phyloP scores from a whole-genome alignment of 2,329 filamentous ascomycete species.

The Monilinia vaccinii-corymbosi region DNA sequence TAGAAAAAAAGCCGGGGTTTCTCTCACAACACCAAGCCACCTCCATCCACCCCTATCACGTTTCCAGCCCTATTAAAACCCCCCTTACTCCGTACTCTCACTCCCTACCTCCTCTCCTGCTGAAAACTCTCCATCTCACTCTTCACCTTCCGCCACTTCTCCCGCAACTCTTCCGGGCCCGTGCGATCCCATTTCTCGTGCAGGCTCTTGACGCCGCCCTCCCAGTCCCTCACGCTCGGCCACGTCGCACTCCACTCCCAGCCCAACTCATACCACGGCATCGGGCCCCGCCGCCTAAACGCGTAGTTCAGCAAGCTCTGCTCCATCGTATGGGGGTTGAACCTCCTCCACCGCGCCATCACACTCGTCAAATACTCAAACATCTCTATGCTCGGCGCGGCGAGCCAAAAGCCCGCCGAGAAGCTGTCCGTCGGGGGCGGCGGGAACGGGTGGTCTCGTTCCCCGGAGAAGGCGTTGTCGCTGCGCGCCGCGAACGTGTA shows the following conservation, averaged over 20 bases:
- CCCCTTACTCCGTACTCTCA: background rate
- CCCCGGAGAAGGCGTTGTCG: constrained; percentile 30
- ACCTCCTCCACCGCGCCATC: constrained; percentile 30
- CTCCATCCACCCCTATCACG: no score
- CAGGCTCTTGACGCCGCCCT: constrained; percentile 29
- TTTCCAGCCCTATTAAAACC: no score
- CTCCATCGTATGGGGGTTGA: constrained; percentile 33
- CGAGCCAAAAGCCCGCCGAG: constrained; percentile 25
- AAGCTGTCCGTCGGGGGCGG: constrained; percentile 25
- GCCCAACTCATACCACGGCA: constrained; percentile 35
- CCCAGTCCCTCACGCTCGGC: constrained; percentile 29
- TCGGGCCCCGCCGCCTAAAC: constrained; percentile 32
- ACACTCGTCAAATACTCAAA: constrained; percentile 32
- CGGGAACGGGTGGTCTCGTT: constrained; percentile 31
- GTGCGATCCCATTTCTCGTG: constrained; percentile 33
- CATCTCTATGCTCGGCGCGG: constrained; percentile 32
- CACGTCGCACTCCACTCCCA: constrained; percentile 34
- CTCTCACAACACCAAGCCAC: no score
- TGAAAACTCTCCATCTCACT: constrained; percentile 1
- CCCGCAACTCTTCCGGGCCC: constrained; percentile 19
- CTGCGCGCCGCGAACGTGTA: constrained; percentile 31
- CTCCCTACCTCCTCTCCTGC: background rate
- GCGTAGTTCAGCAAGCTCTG: constrained; percentile 37
- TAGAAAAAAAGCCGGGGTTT: no score
- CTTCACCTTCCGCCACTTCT: constrained; percentile 7